Conservation (phyloP, 345 rosid species). For the Linum trigynum region DNA sequence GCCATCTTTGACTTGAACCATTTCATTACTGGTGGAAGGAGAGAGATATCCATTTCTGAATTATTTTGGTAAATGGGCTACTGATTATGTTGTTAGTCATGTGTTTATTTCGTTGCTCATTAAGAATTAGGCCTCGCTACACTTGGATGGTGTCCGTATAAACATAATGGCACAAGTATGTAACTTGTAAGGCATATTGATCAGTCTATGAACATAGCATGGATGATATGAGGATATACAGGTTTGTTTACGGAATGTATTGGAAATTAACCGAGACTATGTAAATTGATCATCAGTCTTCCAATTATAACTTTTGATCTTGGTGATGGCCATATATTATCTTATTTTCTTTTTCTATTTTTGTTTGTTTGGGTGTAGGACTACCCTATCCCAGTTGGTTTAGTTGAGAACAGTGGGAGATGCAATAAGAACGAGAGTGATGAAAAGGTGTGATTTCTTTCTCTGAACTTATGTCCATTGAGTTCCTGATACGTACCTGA, state of each 20-base stretch:
- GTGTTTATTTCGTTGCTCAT: no score
- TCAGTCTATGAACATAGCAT: no score
- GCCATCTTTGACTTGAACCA: no score
- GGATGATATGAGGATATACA: not conserved
- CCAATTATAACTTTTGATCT: not conserved
- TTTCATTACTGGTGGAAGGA: no score
- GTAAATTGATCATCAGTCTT: not conserved
- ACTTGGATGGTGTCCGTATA: no score
- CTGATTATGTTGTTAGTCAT: no score
- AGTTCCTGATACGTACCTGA: not conserved
- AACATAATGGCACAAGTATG: no score
- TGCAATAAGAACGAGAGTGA: conserved; percentile 70
- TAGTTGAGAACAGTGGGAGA: conserved; percentile 81
- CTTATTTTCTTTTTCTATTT: not conserved
- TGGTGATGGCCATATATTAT: not conserved
- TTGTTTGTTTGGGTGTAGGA: conserved; percentile 30
- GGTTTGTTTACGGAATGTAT: not conserved
- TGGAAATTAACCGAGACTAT: not conserved
- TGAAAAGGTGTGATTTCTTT: conserved; percentile 47
- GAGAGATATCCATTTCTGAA: no score
- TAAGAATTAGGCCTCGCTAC: no score
- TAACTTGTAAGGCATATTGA: no score
- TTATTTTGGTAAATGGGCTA: no score
- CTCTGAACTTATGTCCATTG: conserved; percentile 6
- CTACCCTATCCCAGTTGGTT: conserved; percentile 38